phyloP scores from a whole-genome alignment of 2,329 filamentous ascomycete genomes.

The Sporothrix sp. region DNA sequence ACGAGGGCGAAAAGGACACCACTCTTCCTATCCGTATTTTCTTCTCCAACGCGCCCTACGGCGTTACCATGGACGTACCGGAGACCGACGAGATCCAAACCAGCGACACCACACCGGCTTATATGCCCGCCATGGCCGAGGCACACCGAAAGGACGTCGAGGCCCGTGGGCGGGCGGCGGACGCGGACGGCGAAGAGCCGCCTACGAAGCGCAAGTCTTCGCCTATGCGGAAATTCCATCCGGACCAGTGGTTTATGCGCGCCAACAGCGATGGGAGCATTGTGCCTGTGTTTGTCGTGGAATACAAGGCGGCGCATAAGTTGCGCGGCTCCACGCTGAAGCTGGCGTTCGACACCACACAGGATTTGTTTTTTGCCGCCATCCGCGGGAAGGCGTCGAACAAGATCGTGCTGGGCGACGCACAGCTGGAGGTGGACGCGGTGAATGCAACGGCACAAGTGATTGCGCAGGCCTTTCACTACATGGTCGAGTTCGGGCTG shows the following conservation, averaged over 20 bases:
- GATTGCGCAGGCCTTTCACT: neutral
- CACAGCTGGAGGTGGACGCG: too few relatives aligned
- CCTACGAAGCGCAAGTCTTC: neutral
- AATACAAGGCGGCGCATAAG: slow-evolving; percentile 12
- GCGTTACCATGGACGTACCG: neutral
- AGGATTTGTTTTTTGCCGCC: too few relatives aligned
- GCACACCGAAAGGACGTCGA: neutral
- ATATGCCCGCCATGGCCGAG: neutral
- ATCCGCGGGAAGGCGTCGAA: too few relatives aligned
- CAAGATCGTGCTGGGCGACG: too few relatives aligned
- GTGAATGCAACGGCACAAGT: neutral
- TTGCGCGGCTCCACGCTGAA: neutral
- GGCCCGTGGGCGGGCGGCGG: neutral
- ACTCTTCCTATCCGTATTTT: neutral
- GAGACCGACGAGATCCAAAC: neutral
- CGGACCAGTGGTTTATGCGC: slow-evolving; percentile 10
- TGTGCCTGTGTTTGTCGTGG: slow-evolving; percentile 8
- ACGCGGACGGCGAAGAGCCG: neutral
- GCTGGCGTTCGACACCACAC: too few relatives aligned
- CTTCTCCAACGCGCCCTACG: neutral
- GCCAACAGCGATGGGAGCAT: neutral
- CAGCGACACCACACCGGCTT: neutral
- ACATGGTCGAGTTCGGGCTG: slow-evolving; percentile 5
- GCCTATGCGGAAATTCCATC: neutral
- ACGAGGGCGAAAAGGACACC: neutral